Evolutionary conservation across 768 basidiomycete genomes (phyloP), one percentile per base, ranked within the genome.

Genomic region (Atractiella rhizophila): DNA sequence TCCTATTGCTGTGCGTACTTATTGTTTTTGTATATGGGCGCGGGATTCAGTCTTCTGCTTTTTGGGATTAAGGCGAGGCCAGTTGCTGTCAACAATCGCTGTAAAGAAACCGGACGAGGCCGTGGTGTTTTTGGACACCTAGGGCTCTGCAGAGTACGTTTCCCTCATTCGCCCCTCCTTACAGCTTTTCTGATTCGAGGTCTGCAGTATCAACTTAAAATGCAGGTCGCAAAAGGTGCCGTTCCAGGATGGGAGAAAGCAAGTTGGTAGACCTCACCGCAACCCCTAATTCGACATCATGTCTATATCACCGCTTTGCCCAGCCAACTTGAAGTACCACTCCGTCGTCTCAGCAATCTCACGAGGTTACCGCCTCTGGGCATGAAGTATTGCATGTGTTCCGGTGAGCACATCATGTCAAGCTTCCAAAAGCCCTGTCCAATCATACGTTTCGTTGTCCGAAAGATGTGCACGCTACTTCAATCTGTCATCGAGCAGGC

Each of bases 171-270:
- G 11, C 9, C 19, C 4, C 11, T 7, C 21, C 8, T 28, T 45
- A 21, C 45, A 4, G 25, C 5, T n/a, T 25, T 43, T 26, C 30
- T 31, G 7, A 8, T 12, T 23, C 21, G 31, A 3, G 5, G 8
- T 28, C 5, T 28, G 33, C 39, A 43, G 46, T 41, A 47, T 36
- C 46, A 47, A 39, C 43, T 47, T 38, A 47, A 47, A 33, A 35
- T 47, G 3, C 21, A 39, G 40, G 46, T 42, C 6, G 37, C 21
- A 34, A 16, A 33, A 26, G 44, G 39, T 1, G 45, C 35, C 30
- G 7, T 45, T 20, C 28, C 43, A 24, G 46, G 46, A 7, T 47
- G 46, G 46, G 16, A 33, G 30, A 47, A 47, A 25, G 46, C 35
- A 16, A 38, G 35, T 20, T 47, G 44, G 44, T 45, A 32, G 19